A percentile compares a stretch with the other conserved stretches of the same genome.
Evolutionary conservation across 2,329 filamentous ascomycete genomes (phyloP).

Genomic region (Nemania bipapillata): DNA sequence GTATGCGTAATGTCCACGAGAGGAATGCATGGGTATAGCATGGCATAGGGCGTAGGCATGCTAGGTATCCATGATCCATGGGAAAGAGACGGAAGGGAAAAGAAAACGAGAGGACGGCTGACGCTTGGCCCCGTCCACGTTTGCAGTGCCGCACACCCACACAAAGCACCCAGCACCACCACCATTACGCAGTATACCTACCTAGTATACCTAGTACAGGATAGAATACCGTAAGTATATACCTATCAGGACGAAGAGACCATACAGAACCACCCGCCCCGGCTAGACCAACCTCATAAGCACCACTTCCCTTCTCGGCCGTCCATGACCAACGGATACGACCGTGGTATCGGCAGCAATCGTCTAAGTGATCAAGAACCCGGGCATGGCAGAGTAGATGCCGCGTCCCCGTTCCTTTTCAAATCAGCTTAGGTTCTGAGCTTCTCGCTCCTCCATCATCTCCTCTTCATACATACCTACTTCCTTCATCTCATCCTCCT

Average conservation of each 20-base stretch:
- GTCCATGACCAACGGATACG: constrained; percentile 30
- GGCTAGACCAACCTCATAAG: constrained; percentile 6
- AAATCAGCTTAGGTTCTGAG: constrained; percentile 1
- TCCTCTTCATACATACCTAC: too few species aligned
- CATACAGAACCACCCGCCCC: neutral
- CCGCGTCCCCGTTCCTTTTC: neutral
- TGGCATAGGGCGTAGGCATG: neutral
- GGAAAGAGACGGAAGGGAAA: neutral
- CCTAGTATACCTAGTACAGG: too few species aligned
- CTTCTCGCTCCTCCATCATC: neutral
- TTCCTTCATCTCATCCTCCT: constrained; percentile 10
- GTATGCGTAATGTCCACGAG: neutral
- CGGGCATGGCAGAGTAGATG: neutral
- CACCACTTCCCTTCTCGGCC: constrained; percentile 7
- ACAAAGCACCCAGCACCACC: neutral
- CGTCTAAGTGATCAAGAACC: constrained; percentile 20
- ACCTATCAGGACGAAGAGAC: too few species aligned
- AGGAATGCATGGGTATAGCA: neutral
- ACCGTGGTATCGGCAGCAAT: constrained; percentile 31
- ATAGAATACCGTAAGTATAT: too few species aligned
- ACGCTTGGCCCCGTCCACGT: constrained; percentile 1
- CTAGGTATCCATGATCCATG: neutral
- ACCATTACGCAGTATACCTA: neutral
- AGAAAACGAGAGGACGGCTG: neutral
- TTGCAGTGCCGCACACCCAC: constrained; percentile 17